phyloP scores from a whole-genome alignment of 306 rosid genomes.

The Sechiopsis laciniata region DNA sequence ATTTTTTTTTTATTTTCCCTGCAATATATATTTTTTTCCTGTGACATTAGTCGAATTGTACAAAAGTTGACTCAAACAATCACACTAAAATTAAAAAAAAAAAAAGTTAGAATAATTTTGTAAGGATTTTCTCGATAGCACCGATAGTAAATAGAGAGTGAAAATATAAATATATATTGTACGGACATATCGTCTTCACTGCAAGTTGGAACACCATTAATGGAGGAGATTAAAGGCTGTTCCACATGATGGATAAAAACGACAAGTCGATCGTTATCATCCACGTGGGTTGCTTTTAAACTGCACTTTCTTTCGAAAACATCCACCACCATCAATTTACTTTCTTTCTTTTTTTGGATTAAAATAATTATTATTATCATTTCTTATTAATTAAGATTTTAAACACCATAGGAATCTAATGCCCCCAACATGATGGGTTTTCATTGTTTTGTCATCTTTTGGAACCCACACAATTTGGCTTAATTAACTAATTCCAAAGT shows the following conservation, averaged over 20 bases:
- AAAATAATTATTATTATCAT: neutral
- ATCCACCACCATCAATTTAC: neutral
- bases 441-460: neutral
- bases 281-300: constrained; percentile 19
- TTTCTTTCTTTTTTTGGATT: neutral
- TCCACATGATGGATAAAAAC: constrained; percentile 19
- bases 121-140: neutral
- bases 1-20: too few species aligned
- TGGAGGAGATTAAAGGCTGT: constrained; percentile 17
- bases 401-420: constrained; percentile 17
- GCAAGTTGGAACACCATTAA: constrained; percentile 12
- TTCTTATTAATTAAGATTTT: constrained; percentile 19
- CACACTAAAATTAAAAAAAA: too few species aligned
- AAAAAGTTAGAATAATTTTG: too few species aligned
- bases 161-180: neutral
- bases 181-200: constrained; percentile 12
- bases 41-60: too few species aligned
- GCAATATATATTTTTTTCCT: too few species aligned
- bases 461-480: neutral
- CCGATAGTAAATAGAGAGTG: neutral
- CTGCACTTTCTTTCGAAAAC: neutral
- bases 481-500: too few species aligned
- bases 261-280: constrained; percentile 20
- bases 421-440: constrained; percentile 8
- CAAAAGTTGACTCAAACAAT: too few species aligned